Base-by-base conservation (phyloP, 768 basidiomycete species). In the Pleurotus eryngii region DNA sequence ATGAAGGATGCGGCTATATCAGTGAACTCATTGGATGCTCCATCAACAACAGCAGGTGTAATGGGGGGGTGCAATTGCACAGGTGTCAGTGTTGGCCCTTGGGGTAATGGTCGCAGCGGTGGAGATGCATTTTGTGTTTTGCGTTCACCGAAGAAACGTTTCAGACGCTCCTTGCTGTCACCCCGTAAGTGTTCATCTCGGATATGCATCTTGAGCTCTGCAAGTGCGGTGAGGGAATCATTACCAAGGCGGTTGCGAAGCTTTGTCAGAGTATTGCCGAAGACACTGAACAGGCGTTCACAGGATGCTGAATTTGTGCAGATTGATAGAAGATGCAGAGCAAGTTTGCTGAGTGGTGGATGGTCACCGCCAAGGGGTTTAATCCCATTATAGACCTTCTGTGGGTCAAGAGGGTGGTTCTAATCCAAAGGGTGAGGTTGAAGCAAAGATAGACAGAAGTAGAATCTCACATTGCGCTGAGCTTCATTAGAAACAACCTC, bases 281-380 rank as follows among this genome's bases (percentile, higher is more conserved):
- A 60, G 18, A 50, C 30, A 46, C 65, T 67, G 53, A 66, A 67
- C 8, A 66, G 59, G 2, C 54, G 49, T 59, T 64, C 63, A 35
- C 60, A 60, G 6, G 63, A 68, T 26, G 61, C 65, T 5, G 67
- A 68, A 49, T 69, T 69, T 12, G 60, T 57, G 53, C 54, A 58
- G 14, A 69, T 61, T 15, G 61, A 62, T 15, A 65, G 57, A 20
- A 69, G 37, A 24, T 43, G 61, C 4, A 24, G 15, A n/a, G 67
- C 67, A 49, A 69, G 62, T 15, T 30, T 17, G 18, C 56, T 30
- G 11, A 67, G 51, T 15, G 62, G 61, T 26, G 60, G 30, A 4
- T 24, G 42, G 37, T 37, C 39, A 11, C 12, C 26, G 17, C 50
- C 55, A 38, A 38, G 27, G 54, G 56, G 54, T 3, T 35, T 17